Base-by-base conservation (phyloP, 371 early-diverging fungal genomes). In the Cokeromyces recurvatus region DNA sequence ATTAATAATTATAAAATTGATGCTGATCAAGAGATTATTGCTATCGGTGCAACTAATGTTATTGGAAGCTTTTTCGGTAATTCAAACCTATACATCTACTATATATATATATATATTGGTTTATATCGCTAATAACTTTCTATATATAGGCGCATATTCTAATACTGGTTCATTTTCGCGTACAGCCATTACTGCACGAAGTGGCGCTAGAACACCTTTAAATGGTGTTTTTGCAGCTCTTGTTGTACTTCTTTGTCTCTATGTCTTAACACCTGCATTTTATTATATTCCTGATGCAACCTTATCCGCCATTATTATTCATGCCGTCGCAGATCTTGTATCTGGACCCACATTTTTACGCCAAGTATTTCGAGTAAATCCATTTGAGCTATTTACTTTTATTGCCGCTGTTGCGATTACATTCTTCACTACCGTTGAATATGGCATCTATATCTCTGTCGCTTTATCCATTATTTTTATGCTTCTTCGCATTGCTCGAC, bases 141-240 rank as follows among this genome's bases (percentile, higher is more conserved):
- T 15, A 23, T 17, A 4, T 29, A 15, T 35, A 50, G 84, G 88
- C 14, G 87, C 84, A 0, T 91, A 84, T 68, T 90, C 94, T 9
- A 85, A 86, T 8, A 90, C 92, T 19, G 94, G 94, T 24, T 89
- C 92, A 2, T 92, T 95, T 57, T 89, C 90, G 8, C 82, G 96
- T 48, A 85, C 90, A 0, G 90, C 92, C 17, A 81, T 94, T 58
- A 90, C 88, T 68, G 70, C 80, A 38, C 65, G 81, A 41, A 78
- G 84, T 16, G 92, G 92, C 3, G 90, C 85, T 20, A 70, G 84
- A 40, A 87, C 92, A 2, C 93, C 95, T 2, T 54, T 89, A 4
- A 85, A 87, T 7, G 87, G 89, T 19, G 51, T 89, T 23, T 79
- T 90, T 59, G 82, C 89, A 4, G 88, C 81, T 1, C 46, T 70